Evolutionary conservation across 495 filamentous ascomycete genomes (phyloP).

Genomic region (Lepidopterella palustris): DNA sequence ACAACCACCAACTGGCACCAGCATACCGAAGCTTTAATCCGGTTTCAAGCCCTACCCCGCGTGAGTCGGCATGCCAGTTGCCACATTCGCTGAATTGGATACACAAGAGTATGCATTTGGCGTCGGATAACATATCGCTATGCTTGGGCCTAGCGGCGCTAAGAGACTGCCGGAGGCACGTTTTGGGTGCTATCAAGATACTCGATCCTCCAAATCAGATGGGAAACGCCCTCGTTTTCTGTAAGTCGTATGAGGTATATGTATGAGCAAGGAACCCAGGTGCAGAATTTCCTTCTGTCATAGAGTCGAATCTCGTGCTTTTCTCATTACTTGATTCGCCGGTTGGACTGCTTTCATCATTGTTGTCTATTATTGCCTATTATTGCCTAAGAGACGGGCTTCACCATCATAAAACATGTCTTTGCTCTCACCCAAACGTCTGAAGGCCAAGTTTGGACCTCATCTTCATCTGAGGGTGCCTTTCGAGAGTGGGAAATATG

Average conservation of each 20-base stretch:
- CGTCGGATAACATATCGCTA: not conserved
- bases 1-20: not conserved
- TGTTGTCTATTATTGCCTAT: too few species aligned
- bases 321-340: slow-evolving; percentile 1
- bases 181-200: slow-evolving; percentile 10
- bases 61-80: not conserved
- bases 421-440: slow-evolving; percentile 33
- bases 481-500: slow-evolving; percentile 39
- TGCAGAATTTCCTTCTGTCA: not conserved
- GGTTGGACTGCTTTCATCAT: not conserved
- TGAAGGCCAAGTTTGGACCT: slow-evolving; percentile 35
- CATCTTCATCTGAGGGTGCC: slow-evolving; percentile 37
- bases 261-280: slow-evolving; percentile 25
- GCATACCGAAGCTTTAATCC: not conserved
- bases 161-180: slow-evolving; percentile 21
- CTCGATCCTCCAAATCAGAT: not conserved
- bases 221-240: not conserved
- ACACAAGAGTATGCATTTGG: not conserved
- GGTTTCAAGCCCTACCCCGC: not conserved
- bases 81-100: not conserved
- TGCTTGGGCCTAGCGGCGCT: not conserved
- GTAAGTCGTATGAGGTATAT: slow-evolving; percentile 20
- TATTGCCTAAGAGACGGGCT: not conserved
- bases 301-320: slow-evolving; percentile 1
- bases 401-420: slow-evolving; percentile 26